A percentile compares a stretch with the other conserved stretches of the same genome.
phyloP scores from a whole-genome alignment of 129 eudicot species.

The Ambrosia trifida region DNA sequence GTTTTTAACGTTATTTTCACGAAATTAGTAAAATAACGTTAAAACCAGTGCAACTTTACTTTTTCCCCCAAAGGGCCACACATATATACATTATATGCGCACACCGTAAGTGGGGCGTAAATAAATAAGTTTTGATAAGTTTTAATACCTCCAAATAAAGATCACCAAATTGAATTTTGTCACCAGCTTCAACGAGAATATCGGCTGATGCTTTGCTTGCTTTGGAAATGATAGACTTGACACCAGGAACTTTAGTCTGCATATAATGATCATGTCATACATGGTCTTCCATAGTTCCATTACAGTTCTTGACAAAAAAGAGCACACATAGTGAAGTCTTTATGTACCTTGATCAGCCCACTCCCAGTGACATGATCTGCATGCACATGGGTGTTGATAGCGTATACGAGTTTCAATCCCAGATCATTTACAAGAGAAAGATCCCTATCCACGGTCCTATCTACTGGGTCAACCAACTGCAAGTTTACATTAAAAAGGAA shows the following conservation, averaged over 20 bases:
- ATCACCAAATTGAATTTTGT: slow-evolving; percentile 71
- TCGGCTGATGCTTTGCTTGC: slow-evolving; percentile 95
- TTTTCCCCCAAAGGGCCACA: no score
- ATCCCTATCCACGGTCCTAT: slow-evolving; percentile 87
- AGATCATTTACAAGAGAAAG: slow-evolving; percentile 75
- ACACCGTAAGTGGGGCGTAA: no score
- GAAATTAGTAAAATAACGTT: no score
- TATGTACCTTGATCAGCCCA: slow-evolving; percentile 75
- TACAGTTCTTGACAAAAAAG: slow-evolving; percentile 15
- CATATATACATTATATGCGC: no score
- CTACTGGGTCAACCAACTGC: slow-evolving; percentile 97
- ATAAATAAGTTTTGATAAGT: no score
- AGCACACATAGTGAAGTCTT: neutral
- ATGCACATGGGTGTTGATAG: slow-evolving; percentile 95
- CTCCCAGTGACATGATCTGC: slow-evolving; percentile 98
- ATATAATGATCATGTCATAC: slow-evolving; percentile 12
- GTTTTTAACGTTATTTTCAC: no score
- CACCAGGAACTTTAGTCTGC: slow-evolving; percentile 86
- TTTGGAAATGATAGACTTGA: slow-evolving; percentile 80
- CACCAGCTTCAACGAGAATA: slow-evolving; percentile 81
- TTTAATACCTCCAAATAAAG: slow-evolving; percentile 73
- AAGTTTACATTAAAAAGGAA: slow-evolving; percentile 9
- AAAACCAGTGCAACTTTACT: no score
- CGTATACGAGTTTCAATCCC: slow-evolving; percentile 87
- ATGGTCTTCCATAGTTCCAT: neutral